phyloP scores from a whole-genome alignment of 371 early-diverging fungal species.

The Apophysomyces elegans region DNA sequence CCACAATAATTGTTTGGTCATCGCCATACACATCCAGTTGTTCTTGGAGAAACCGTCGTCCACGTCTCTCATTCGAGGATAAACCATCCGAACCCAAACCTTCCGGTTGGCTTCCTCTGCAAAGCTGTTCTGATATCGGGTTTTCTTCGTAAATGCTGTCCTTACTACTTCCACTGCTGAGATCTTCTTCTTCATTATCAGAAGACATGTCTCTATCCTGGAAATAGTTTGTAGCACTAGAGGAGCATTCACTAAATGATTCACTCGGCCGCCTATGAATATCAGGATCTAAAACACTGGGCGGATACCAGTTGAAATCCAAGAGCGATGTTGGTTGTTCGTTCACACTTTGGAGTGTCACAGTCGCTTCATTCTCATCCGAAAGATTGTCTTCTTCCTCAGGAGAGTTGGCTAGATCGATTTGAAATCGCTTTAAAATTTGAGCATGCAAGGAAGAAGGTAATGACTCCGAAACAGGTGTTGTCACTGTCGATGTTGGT shows the following conservation, averaged over 20 bases:
- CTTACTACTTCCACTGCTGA: conserved; percentile 12
- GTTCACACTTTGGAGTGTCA: conserved; percentile 23
- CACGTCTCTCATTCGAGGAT: conserved; percentile 36
- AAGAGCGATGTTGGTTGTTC: conserved; percentile 8
- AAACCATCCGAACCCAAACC: conserved; percentile 35
- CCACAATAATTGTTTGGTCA: conserved; percentile 52
- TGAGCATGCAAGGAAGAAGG: conserved; percentile 5
- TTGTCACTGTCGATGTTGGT: not conserved
- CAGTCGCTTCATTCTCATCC: conserved; percentile 41
- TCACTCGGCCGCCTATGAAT: conserved; percentile 7
- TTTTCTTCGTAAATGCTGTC: conserved; percentile 8
- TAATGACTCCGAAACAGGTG: not conserved
- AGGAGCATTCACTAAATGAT: conserved; percentile 11
- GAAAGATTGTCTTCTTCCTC: conserved; percentile 18
- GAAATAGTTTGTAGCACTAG: not conserved
- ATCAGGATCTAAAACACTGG: not conserved
- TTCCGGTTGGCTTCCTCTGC: not conserved
- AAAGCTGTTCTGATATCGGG: not conserved
- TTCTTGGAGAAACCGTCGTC: conserved; percentile 38
- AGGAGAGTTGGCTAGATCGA: not conserved
- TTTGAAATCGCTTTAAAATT: not conserved
- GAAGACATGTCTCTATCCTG: not conserved
- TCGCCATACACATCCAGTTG: conserved; percentile 44
- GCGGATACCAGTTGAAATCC: conserved; percentile 18
- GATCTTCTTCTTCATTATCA: conserved; percentile 7